These are phyloP conservation scores for Leishmania tropica DNA, from an alignment of 208 protist genomes.

Conservation along the genomic window DNA sequence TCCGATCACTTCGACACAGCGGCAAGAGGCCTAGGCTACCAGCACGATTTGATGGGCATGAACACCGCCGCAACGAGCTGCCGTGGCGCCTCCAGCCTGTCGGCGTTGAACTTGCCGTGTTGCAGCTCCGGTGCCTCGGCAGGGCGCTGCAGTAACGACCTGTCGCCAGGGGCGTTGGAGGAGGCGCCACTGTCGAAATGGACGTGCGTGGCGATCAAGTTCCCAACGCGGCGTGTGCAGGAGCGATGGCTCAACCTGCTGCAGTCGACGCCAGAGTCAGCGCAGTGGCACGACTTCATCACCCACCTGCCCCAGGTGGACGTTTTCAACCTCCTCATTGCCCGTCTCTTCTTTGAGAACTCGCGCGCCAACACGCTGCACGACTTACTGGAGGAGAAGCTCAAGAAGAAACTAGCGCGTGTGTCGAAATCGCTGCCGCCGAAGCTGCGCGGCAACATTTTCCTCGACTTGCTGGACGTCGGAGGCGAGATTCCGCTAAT, in stretches of 20 bases:
- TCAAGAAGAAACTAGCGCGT: slow-evolving; percentile 70
- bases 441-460: slow-evolving; percentile 66
- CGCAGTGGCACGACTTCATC: slow-evolving; percentile 71
- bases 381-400: slow-evolving; percentile 62
- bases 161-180: not conserved
- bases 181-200: slow-evolving; percentile 44
- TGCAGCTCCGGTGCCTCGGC: not conserved
- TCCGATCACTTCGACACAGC: not conserved
- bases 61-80: not conserved
- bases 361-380: slow-evolving; percentile 59
- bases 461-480: slow-evolving; percentile 61
- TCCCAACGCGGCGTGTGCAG: slow-evolving; percentile 72
- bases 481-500: slow-evolving; percentile 84
- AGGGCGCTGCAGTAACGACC: not conserved
- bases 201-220: slow-evolving; percentile 72
- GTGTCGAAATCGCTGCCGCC: slow-evolving; percentile 66
- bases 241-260: slow-evolving; percentile 88
- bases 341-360: slow-evolving; percentile 88
- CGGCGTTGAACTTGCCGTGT: not conserved
- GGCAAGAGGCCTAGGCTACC: not conserved
- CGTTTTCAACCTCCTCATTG: slow-evolving; percentile 78
- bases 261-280: slow-evolving; percentile 57
- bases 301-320: slow-evolving; percentile 62
- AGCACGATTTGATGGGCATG: not conserved
- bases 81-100: not conserved